phyloP scores from a whole-genome alignment of 1,139 yeast genomes.

The Pichia terricola region DNA sequence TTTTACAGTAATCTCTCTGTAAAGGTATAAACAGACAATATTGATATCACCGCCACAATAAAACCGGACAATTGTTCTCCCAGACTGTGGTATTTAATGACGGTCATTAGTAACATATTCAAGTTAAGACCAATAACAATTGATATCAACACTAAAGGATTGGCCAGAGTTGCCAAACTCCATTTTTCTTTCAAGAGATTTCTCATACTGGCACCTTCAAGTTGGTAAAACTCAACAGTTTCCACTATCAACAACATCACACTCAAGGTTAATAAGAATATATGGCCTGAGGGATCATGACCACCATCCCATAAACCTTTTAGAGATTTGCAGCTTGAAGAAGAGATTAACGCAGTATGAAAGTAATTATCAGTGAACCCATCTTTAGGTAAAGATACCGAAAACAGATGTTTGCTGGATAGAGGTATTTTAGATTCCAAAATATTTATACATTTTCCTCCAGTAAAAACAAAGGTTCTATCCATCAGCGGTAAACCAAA shows the following conservation, averaged over 20 bases:
- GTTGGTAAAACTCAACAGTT: conserved; percentile 23
- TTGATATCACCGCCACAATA: conserved; percentile 34
- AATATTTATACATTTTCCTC: conserved; percentile 60
- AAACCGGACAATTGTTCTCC: conserved; percentile 64
- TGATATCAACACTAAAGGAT: conserved; percentile 38
- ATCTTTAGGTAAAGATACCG: neutral
- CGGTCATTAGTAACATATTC: conserved; percentile 83
- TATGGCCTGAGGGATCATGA: conserved; percentile 94
- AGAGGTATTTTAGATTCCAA: conserved; percentile 8
- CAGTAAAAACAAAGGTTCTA: conserved; percentile 64
- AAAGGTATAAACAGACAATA: conserved; percentile 5
- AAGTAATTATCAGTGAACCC: conserved; percentile 1
- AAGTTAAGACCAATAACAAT: conserved; percentile 55
- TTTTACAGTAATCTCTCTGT: no score
- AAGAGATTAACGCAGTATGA: conserved; percentile 15
- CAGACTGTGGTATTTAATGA: conserved; percentile 75
- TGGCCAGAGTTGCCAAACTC: conserved; percentile 17
- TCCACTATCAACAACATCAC: conserved; percentile 66
- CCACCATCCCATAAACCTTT: conserved; percentile 86
- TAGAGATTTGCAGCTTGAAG: conserved; percentile 41
- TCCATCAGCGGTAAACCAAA: conserved; percentile 90
- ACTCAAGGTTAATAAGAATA: conserved; percentile 67
- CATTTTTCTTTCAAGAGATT: conserved; percentile 1
- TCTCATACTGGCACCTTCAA: conserved; percentile 5
- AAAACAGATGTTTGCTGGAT: conserved; percentile 8